Base-by-base conservation (phyloP, 768 basidiomycete species). In the Lactarius tabidus region DNA sequence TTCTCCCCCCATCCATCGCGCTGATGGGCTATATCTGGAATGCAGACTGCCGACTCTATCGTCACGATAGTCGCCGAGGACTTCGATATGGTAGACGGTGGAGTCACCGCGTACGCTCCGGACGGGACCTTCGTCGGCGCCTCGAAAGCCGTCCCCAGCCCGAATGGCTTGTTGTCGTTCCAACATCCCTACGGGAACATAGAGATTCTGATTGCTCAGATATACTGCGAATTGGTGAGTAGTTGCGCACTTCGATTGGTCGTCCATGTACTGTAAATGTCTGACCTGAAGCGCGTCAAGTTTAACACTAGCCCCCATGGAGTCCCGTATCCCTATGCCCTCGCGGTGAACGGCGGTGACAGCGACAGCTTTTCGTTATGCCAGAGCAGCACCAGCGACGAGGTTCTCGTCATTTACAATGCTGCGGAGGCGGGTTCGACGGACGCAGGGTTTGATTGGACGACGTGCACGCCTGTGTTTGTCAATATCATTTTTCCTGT, bases 211-310 rank as follows among this genome's bases (percentile, higher is more conserved):
- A n/a, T n/a, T n/a, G n/a, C n/a, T n/a, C n/a, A n/a, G n/a, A n/a
- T n/a, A 18, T 65, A 65, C 17, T 65, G 64, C 53, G 29, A 43
- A 15, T 23, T 65, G 39, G 64, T 65, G 14, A 33, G 59, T 48
- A n/a, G n/a, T 17, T 20, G 3, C 17, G 9, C 10, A n/a, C 9
- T 9, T n/a, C n/a, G n/a, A 14, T 26, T 39, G 7, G n/a, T 6
- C 17, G n/a, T 14, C 29, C 20, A 23, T 31, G 41, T 35, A 29
- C 54, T 31, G 41, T 35, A 29, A 54, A 4, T 3, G 18, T 20
- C 8, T 38, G 18, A 33, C 12, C 10, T 23, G 51, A 17, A 29
- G 35, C 8, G 36, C 35, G n/a, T 2, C 2, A n/a, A 65, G 64
- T 65, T 56, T 26, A 56, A 56, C 20, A 60, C 64, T 2, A 60